phyloP scores from a whole-genome alignment of 108 stramenopile genomes.

The Schizochytrium sp. region DNA sequence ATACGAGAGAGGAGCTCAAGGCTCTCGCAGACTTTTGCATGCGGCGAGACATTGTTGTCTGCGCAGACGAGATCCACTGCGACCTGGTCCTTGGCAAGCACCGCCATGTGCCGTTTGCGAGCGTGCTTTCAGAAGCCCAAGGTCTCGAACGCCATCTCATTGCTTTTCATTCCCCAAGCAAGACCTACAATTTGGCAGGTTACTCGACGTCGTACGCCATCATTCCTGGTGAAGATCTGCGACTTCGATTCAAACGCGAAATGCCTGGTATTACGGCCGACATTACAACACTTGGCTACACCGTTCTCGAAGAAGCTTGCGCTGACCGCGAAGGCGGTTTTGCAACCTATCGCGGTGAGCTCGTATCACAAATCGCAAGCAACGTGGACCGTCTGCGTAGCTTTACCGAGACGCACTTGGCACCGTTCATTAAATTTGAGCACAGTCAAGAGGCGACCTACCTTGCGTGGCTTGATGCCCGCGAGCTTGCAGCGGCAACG shows the following conservation, averaged over 20 bases:
- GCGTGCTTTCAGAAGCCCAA: background rate
- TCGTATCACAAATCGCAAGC: background rate
- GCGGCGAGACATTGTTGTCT: background rate
- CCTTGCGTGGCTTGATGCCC: background rate
- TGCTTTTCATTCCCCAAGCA: background rate
- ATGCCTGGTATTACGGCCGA: background rate
- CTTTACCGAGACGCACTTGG: background rate
- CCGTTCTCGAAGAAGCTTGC: background rate
- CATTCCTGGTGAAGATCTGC: background rate
- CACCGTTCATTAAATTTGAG: background rate
- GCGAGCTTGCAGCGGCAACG: background rate
- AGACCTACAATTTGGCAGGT: constrained; percentile 6
- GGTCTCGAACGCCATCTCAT: background rate
- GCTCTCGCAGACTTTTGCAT: background rate
- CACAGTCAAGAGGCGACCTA: constrained; percentile 5
- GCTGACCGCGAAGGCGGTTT: background rate
- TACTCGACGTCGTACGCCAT: background rate
- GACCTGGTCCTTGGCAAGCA: background rate
- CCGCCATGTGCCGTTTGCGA: background rate
- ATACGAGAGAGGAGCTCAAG: background rate
- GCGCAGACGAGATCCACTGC: constrained; percentile 8
- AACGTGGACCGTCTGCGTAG: background rate
- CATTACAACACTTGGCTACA: background rate
- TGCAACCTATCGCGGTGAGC: background rate
- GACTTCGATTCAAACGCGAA: background rate